A percentile compares a stretch with the other conserved stretches of the same genome.
These are phyloP conservation scores for Helotiales sp. DNA, from an alignment of 2,329 filamentous ascomycete genomes.

Conservation along the genomic window DNA sequence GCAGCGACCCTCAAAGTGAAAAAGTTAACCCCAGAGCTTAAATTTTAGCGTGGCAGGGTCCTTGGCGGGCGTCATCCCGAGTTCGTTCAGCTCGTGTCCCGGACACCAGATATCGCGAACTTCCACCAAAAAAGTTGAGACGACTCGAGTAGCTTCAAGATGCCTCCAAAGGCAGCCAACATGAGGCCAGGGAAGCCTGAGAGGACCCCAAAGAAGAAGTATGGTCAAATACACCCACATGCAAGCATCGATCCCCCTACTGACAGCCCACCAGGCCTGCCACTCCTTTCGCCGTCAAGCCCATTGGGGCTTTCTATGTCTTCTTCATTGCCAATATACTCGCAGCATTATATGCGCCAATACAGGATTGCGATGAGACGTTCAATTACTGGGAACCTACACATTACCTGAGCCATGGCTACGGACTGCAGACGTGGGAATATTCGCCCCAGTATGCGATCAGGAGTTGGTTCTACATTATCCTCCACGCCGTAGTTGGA, in stretches of 20 bases:
- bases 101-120: slow-evolving; percentile 2
- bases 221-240: not conserved
- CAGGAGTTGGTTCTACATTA: slow-evolving; percentile 90
- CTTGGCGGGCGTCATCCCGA: slow-evolving; percentile 24
- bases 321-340: slow-evolving; percentile 76
- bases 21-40: slow-evolving; percentile 7
- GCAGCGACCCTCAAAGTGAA: slow-evolving; percentile 1
- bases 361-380: slow-evolving; percentile 97
- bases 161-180: slow-evolving; percentile 46
- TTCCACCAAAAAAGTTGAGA: slow-evolving; percentile 5
- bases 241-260: not conserved
- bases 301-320: slow-evolving; percentile 79
- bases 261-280: slow-evolving; percentile 42
- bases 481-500: slow-evolving; percentile 75
- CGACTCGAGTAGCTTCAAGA: slow-evolving; percentile 36
- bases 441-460: slow-evolving; percentile 96
- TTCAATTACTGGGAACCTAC: slow-evolving; percentile 99
- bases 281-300: slow-evolving; percentile 67
- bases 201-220: slow-evolving; percentile 36
- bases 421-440: slow-evolving; percentile 97
- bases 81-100: not conserved
- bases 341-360: slow-evolving; percentile 83
- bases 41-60: slow-evolving; percentile 23
- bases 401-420: slow-evolving; percentile 91
- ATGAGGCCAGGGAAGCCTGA: slow-evolving; percentile 14